Evolutionary conservation across 1,284 basidiomycete genomes (phyloP).

Genomic region (Fomitopsis pinicola): DNA sequence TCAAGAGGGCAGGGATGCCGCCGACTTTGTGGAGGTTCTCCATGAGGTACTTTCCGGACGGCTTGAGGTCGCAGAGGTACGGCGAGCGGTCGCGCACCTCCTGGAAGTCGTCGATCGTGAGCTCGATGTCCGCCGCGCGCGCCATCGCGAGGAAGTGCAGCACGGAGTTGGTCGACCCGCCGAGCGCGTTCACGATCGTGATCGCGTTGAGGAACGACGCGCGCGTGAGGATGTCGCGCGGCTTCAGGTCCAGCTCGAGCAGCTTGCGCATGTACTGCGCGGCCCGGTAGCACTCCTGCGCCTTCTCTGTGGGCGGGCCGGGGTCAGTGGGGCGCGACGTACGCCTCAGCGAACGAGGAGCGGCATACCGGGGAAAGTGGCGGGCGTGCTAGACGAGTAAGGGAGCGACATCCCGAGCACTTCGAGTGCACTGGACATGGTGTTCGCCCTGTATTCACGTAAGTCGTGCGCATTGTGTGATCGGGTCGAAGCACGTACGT

Average conservation of each 20-base stretch:
- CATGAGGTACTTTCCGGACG: constrained; percentile 95
- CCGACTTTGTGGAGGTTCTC: constrained; percentile 93
- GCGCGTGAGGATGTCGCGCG: constrained; percentile 88
- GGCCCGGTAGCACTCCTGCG: constrained; percentile 81
- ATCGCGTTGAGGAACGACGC: constrained; percentile 92
- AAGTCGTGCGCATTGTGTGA: background rate
- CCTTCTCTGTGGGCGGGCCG: constrained; percentile 53
- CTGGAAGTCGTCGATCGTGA: constrained; percentile 95
- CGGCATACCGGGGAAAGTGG: constrained; percentile 61
- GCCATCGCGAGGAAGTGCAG: constrained; percentile 95
- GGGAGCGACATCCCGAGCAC: constrained; percentile 91
- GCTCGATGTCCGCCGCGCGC: constrained; percentile 80
- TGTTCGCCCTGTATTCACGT: constrained; percentile 56
- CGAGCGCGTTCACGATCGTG: constrained; percentile 78
- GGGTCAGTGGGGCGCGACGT: background rate
- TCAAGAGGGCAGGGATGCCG: constrained; percentile 79
- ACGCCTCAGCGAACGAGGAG: background rate
- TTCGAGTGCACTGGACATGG: constrained; percentile 88
- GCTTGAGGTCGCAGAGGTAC: constrained; percentile 94
- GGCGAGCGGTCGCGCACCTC: constrained; percentile 83
- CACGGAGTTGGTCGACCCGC: constrained; percentile 91
- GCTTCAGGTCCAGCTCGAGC: constrained; percentile 85
- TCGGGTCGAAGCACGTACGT: constrained; percentile 40
- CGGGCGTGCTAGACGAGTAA: constrained; percentile 84
- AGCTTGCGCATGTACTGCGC: constrained; percentile 81